Base-by-base conservation (phyloP, 345 rosid genomes). In the Geranium brycei region DNA sequence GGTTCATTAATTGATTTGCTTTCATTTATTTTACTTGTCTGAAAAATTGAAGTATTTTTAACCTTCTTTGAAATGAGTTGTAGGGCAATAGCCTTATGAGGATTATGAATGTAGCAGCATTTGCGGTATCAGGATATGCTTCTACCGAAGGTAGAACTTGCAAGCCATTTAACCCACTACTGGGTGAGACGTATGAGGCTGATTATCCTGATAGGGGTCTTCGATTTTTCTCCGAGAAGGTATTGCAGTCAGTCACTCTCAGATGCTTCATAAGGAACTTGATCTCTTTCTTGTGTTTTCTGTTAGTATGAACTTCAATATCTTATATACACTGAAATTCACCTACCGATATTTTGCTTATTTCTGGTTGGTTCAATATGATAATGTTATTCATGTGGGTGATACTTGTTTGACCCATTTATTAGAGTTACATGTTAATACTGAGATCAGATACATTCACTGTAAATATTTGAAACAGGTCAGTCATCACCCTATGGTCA, bases 401-500 rank as follows among this genome's bases (percentile, higher is more conserved):
- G 41, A 35, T 35, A 3, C 41, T 35, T 35, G 41, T 35, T 35
- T 35, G 41, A 35, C 41, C 41, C 41, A 7, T 35, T 7, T 7
- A 35, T 35, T 35, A 35, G 28, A 23, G 47, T 38, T 38, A 62
- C 18, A 31, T 19, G 38, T 62, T 15, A 11, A 38, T 11, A 47
- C 53, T 47, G 15, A 47, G 15, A 13, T 47, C 53, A 47, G 14
- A 6, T 11, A 6, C 41, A 38, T 41, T 32, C 4, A 17, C 31
- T 31, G 18, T 59, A 63, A 58, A 38, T 16, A 66, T 65, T 68
- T 79, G 74, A 58, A 76, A 78, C 92, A 93, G 99, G 99, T 93
- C 81, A 95, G 99, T 71, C 99, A 95, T 76, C 99, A 95, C 76
- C 99, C 99, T 60, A 95, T 88, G 96, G 70, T 95, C 68, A 87